Evolutionary conservation across 2,329 filamentous ascomycete species (phyloP).

Genomic region (Aspergillus sclerotialis): DNA sequence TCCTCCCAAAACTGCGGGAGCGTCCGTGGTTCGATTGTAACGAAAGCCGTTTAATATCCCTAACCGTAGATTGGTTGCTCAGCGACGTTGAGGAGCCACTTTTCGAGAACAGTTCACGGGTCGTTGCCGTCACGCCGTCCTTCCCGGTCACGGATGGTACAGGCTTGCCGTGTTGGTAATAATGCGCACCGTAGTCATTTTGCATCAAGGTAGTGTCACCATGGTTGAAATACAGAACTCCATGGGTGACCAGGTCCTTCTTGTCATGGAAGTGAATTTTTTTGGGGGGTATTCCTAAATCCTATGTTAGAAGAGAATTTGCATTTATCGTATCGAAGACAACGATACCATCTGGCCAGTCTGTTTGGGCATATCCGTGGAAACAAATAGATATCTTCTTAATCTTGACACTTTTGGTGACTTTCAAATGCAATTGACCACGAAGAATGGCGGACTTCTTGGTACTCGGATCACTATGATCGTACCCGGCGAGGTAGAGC

Average conservation of each 20-base stretch:
- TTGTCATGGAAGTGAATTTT: constrained; percentile 80
- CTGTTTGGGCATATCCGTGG: constrained; percentile 74
- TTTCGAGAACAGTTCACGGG: constrained; percentile 34
- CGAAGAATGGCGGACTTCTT: constrained; percentile 74
- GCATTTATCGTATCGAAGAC: neutral
- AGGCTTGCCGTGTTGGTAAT: constrained; percentile 48
- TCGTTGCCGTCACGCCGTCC: constrained; percentile 24
- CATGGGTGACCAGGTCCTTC: constrained; percentile 75
- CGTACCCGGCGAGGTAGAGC: constrained; percentile 43
- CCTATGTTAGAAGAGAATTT: constrained; percentile 4
- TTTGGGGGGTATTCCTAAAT: constrained; percentile 69
- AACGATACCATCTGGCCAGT: constrained; percentile 77
- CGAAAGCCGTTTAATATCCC: constrained; percentile 61
- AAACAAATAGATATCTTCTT: constrained; percentile 86
- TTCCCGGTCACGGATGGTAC: constrained; percentile 21
- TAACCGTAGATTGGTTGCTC: constrained; percentile 34
- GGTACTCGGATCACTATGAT: constrained; percentile 45
- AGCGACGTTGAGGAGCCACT: constrained; percentile 34
- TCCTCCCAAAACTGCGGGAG: constrained; percentile 77
- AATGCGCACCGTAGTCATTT: constrained; percentile 56
- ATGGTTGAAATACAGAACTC: constrained; percentile 85
- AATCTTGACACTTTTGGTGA: constrained; percentile 86
- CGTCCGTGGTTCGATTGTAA: constrained; percentile 73
- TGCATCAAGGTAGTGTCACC: constrained; percentile 42
- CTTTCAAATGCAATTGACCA: constrained; percentile 71